Evolutionary conservation across 768 basidiomycete species (phyloP), one percentile per base, ranked within the genome.

Genomic region (Piloderma croceum): DNA sequence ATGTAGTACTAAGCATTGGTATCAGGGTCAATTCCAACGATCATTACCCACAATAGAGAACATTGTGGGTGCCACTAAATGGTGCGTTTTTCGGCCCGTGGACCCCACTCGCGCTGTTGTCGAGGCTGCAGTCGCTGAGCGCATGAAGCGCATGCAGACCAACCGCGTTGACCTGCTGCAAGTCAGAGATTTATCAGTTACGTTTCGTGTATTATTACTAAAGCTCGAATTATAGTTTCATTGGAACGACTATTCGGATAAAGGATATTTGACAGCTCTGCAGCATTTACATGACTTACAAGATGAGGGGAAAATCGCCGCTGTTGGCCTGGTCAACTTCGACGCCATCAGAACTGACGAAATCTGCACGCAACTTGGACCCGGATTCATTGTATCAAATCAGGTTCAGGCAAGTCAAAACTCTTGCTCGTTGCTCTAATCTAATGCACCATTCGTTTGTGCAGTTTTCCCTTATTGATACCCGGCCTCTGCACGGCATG

Each of bases 401-500:
- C 88, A 90, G 62, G 78, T 90, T 6, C 87, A 84, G 71, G 87
- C 87, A 56, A 33, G 60, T 46, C n/a, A n/a, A n/a, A 36, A 29
- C 23, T 25, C 20, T 36, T 20, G 13, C 22, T 10, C 31, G 18
- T 17, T 46, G 13, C 11, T 27, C 24, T 23, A 24, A 37, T 29
- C 31, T 41, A 31, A 41, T 31, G 31, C 22, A 35, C 31, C 33
- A 32, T 21, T 32, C 7, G 17, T 31, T 38, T 24, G 13, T 34
- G 5, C 47, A 90, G 88, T 89, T 88, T 52, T 90, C 88, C 5
- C 59, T 90, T 36, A 80, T 90, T 47, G 88, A 90, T 54, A 79
- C 77, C 4, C 74, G 89, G 5, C 83, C 84, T 10, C 65, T 86
- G 31, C 76, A 85, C 50, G 83, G 77, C 21, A 82, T 90, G 84